Percentiles rank a stretch among this genome's conserved stretches.
phyloP scores from a whole-genome alignment of 306 rosid genomes.

The Vachellia pachyceras region DNA sequence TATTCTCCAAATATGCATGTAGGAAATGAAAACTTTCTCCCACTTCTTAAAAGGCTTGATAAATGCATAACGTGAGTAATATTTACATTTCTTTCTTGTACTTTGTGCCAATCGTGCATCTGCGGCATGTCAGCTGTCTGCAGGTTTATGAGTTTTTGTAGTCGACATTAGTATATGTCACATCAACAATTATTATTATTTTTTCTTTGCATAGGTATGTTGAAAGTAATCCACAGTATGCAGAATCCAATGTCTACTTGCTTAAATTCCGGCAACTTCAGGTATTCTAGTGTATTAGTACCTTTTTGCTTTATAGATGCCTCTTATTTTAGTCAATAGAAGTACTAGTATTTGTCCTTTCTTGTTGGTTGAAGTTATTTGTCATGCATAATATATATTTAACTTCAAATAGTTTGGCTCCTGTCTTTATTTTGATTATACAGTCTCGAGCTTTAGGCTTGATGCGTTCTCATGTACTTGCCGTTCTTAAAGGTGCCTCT shows the following conservation, averaged over 20 bases:
- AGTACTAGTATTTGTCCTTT: slow-evolving; percentile 6
- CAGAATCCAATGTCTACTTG: slow-evolving; percentile 95
- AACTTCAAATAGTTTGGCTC: slow-evolving; percentile 35
- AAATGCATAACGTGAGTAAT: slow-evolving; percentile 95
- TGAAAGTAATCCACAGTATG: slow-evolving; percentile 92
- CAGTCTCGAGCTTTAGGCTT: slow-evolving; percentile 97
- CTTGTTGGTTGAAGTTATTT: slow-evolving; percentile 22
- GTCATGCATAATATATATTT: slow-evolving; percentile 26
- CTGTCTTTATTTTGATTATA: slow-evolving; percentile 48
- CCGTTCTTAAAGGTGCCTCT: slow-evolving; percentile 90
- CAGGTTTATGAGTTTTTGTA: slow-evolving; percentile 27
- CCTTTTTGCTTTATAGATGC: slow-evolving; percentile 26
- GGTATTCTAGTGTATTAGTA: slow-evolving; percentile 50
- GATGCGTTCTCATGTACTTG: slow-evolving; percentile 88
- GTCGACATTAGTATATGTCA: slow-evolving; percentile 6
- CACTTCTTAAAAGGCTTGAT: slow-evolving; percentile 92
- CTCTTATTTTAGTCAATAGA: slow-evolving; percentile 22
- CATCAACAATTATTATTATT: slow-evolving; percentile 22
- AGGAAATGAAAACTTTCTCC: slow-evolving; percentile 85
- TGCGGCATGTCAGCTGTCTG: slow-evolving; percentile 8
- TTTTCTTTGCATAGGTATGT: slow-evolving; percentile 67
- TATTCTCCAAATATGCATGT: slow-evolving; percentile 93
- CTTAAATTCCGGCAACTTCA: slow-evolving; percentile 97
- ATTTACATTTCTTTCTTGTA: slow-evolving; percentile 30
- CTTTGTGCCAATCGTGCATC: slow-evolving; percentile 20